Evolutionary conservation across 495 filamentous ascomycete genomes (phyloP).

Genomic region (Penicillium ochrochloron): DNA sequence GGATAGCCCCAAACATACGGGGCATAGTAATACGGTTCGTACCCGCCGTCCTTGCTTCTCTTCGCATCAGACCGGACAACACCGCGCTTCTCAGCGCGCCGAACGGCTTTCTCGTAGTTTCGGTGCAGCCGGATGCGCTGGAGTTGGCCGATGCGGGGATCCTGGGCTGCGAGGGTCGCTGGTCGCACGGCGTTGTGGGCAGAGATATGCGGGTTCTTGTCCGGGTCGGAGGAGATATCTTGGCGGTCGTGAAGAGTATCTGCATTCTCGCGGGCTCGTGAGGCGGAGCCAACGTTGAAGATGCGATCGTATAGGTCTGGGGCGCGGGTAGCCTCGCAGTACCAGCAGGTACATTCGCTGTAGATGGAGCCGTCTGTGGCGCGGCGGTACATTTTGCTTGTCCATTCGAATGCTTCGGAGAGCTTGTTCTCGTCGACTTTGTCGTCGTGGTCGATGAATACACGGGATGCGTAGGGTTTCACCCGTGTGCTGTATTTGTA

Average conservation of each 20-base stretch:
- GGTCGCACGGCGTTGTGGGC: constrained; percentile 63
- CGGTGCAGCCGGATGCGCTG: constrained; percentile 40
- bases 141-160: constrained; percentile 14
- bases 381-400: constrained; percentile 70
- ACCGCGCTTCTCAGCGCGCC: constrained; percentile 65
- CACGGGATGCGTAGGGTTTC: not conserved
- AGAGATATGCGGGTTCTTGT: constrained; percentile 72
- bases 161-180: constrained; percentile 15
- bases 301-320: constrained; percentile 54
- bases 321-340: constrained; percentile 78
- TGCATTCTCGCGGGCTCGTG: constrained; percentile 43
- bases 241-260: constrained; percentile 56
- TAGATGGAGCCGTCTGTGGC: constrained; percentile 63
- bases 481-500: constrained; percentile 49
- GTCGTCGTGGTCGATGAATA: constrained; percentile 83
- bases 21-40: constrained; percentile 33
- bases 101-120: constrained; percentile 64
- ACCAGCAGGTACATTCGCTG: constrained; percentile 86
- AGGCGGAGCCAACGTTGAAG: constrained; percentile 33
- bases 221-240: constrained; percentile 59
- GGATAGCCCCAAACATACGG: constrained; percentile 52
- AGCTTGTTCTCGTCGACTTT: constrained; percentile 73
- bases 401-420: constrained; percentile 71
- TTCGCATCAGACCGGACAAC: constrained; percentile 36
- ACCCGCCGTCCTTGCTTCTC: constrained; percentile 40